These are phyloP conservation scores for Populus deltoides DNA, from an alignment of 345 rosid genomes.

Conservation along the genomic window DNA sequence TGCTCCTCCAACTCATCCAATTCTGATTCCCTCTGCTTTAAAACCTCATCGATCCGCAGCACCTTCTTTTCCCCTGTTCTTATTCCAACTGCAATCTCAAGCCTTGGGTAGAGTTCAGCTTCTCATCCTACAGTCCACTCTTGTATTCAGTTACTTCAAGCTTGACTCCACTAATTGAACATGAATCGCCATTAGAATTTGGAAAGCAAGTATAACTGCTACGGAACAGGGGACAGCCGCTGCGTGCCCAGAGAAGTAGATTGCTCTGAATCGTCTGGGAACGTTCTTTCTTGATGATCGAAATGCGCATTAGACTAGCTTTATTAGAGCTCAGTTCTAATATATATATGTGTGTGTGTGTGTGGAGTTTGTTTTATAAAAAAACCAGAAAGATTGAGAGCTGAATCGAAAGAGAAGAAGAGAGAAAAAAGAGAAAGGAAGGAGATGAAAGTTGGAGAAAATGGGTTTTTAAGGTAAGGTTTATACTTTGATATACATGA, in stretches of 20 bases:
- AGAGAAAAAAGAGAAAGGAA: too few species aligned
- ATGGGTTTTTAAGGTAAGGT: too few species aligned
- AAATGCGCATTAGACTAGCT: background rate
- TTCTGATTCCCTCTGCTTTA: constrained; percentile 64
- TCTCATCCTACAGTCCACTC: constrained; percentile 59
- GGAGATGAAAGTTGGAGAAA: too few species aligned
- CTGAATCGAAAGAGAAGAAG: too few species aligned
- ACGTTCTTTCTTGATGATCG: background rate
- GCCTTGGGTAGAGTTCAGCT: constrained; percentile 45
- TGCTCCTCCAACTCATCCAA: constrained; percentile 76
- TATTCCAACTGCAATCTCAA: constrained; percentile 59
- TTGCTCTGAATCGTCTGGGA: background rate
- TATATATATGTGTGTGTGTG: too few species aligned
- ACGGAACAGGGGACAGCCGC: background rate
- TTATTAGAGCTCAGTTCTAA: background rate
- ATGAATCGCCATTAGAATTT: background rate
- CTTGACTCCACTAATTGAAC: background rate
- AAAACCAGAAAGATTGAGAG: too few species aligned
- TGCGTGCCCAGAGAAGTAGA: background rate
- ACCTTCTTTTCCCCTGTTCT: constrained; percentile 82
- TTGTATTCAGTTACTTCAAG: background rate
- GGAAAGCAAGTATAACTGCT: background rate
- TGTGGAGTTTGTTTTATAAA: too few species aligned
- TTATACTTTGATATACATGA: too few species aligned
- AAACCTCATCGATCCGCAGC: constrained; percentile 62